phyloP scores from a whole-genome alignment of 495 filamentous ascomycete genomes.

The Chaetomium cochliodes region DNA sequence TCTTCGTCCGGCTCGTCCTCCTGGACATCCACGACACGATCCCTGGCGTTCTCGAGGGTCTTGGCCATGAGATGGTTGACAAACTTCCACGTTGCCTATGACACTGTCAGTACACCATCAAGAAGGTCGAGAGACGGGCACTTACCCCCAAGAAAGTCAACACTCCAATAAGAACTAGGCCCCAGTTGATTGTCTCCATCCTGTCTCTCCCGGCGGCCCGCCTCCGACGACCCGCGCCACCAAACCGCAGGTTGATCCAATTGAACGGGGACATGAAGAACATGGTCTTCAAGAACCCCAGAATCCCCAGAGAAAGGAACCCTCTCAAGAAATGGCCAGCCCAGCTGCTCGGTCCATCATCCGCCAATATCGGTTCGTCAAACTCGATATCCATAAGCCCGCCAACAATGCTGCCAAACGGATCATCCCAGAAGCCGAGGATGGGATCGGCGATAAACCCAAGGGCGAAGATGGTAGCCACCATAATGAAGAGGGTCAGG shows the following conservation, averaged over 20 bases:
- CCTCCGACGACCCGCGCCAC: conserved; percentile 50
- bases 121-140: conserved; percentile 14
- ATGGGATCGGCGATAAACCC: conserved; percentile 93
- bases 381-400: conserved; percentile 39
- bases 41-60: conserved; percentile 70
- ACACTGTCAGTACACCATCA: conserved; percentile 27
- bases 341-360: conserved; percentile 61
- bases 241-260: conserved; percentile 67
- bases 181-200: conserved; percentile 69
- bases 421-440: conserved; percentile 82
- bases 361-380: conserved; percentile 32
- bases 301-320: conserved; percentile 74
- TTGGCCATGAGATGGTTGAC: conserved; percentile 68
- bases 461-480: conserved; percentile 70
- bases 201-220: conserved; percentile 66
- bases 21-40: conserved; percentile 78
- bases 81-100: conserved; percentile 74
- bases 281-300: conserved; percentile 82
- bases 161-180: conserved; percentile 76
- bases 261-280: conserved; percentile 71
- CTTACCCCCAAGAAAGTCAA: conserved; percentile 79
- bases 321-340: conserved; percentile 83
- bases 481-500: conserved; percentile 67
- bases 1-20: conserved; percentile 70
- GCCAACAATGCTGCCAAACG: conserved; percentile 51